Evolutionary conservation across 257 asterid species (phyloP).

Genomic region (Anisodus acutangulus): DNA sequence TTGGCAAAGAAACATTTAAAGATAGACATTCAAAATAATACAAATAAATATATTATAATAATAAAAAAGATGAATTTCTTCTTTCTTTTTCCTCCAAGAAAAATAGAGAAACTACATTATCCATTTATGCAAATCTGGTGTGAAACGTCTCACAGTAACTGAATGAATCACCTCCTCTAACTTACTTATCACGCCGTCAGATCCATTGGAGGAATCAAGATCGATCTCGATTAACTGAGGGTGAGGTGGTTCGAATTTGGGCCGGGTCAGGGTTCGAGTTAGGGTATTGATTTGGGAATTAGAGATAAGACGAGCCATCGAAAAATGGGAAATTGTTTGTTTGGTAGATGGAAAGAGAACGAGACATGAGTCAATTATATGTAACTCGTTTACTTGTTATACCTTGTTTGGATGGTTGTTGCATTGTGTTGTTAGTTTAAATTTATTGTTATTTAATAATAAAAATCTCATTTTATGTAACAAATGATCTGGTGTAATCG

Average conservation of each 20-base stretch:
- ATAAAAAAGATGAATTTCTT: too few relatives aligned
- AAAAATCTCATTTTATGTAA: too few relatives aligned
- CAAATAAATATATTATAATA: too few relatives aligned
- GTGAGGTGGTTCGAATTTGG: conserved; percentile 32
- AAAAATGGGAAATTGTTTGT: background rate
- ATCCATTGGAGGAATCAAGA: conserved; percentile 33
- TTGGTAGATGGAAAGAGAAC: background rate
- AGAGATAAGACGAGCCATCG: conserved; percentile 40
- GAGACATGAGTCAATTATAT: background rate
- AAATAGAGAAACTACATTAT: too few relatives aligned
- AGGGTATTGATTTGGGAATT: background rate
- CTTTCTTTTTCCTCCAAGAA: too few relatives aligned
- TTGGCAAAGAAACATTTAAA: too few relatives aligned
- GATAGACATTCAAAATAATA: too few relatives aligned
- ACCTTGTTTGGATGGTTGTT: too few relatives aligned
- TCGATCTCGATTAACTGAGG: conserved; percentile 44
- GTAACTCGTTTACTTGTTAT: background rate
- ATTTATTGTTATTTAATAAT: too few relatives aligned
- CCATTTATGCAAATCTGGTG: conserved; percentile 44
- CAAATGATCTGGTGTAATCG: too few relatives aligned
- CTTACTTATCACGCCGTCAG: conserved; percentile 35
- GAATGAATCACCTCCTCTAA: conserved; percentile 47
- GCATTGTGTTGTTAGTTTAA: too few relatives aligned
- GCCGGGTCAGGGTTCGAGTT: conserved; percentile 27
- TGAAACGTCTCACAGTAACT: conserved; percentile 44